phyloP scores from a whole-genome alignment of 371 early-diverging fungal species.

The Actinomucor elegans region DNA sequence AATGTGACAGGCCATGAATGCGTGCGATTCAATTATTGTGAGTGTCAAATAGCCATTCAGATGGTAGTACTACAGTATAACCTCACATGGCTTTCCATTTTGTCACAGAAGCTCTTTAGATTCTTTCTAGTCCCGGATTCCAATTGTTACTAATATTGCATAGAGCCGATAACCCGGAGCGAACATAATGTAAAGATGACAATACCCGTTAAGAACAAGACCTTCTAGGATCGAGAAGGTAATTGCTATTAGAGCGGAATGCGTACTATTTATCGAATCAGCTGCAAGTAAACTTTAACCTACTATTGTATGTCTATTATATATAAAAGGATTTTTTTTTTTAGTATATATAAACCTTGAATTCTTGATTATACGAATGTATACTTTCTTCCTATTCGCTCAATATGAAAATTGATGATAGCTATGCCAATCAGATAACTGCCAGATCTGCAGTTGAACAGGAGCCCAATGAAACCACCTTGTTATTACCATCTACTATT shows the following conservation, averaged over 20 bases:
- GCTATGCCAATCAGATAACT: background rate
- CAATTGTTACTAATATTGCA: background rate
- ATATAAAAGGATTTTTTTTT: slow-evolving; percentile 1
- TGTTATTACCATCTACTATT: slow-evolving; percentile 1
- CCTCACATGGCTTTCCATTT: no score
- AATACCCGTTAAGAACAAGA: no score
- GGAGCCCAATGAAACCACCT: slow-evolving; percentile 5
- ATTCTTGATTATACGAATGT: background rate
- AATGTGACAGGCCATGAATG: no score
- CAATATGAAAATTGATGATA: background rate
- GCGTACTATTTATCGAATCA: slow-evolving; percentile 6
- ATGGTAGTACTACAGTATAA: slow-evolving; percentile 1
- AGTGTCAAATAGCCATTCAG: background rate
- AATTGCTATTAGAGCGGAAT: background rate
- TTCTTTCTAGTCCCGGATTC: background rate
- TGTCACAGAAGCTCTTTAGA: no score
- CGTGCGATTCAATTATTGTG: background rate
- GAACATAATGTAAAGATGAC: background rate
- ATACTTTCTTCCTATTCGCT: background rate
- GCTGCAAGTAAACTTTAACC: slow-evolving; percentile 8
- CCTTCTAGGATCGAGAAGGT: background rate
- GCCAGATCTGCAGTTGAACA: background rate
- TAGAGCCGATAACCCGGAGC: background rate
- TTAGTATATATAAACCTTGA: background rate
- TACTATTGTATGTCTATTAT: background rate